Percentiles rank a stretch among this genome's conserved stretches.
Evolutionary conservation across 106 monocot species (phyloP).

Genomic region (Platanthera guangdongensis): DNA sequence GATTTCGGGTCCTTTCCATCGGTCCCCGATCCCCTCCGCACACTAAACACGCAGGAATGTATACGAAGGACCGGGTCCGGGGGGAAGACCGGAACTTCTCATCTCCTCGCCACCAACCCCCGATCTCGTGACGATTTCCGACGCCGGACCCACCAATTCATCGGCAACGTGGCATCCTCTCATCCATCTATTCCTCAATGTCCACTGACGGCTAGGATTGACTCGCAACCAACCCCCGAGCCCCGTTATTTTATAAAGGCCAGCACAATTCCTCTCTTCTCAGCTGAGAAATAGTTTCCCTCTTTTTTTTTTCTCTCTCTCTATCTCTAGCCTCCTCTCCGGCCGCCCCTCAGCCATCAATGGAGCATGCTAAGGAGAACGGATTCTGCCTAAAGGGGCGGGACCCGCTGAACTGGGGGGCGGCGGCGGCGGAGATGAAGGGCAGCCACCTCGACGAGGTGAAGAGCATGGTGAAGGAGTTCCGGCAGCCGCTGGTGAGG

Average conservation of each 20-base stretch:
- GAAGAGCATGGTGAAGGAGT: constrained; percentile 52
- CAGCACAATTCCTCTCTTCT: background rate
- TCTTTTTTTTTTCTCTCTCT: background rate
- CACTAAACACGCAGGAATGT: too few relatives aligned
- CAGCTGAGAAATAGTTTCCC: background rate
- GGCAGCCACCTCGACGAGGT: constrained; percentile 62
- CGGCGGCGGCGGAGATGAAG: constrained; percentile 33
- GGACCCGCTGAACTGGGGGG: constrained; percentile 43
- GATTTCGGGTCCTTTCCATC: too few relatives aligned
- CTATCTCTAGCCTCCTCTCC: background rate
- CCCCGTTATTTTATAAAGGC: background rate
- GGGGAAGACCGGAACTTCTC: too few relatives aligned
- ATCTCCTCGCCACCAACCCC: too few relatives aligned
- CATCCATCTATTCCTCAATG: background rate
- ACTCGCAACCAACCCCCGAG: background rate
- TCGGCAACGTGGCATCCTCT: background rate
- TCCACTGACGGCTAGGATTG: background rate
- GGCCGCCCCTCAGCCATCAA: background rate
- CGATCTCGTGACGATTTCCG: too few relatives aligned
- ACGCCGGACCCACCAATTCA: background rate
- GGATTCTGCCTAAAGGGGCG: background rate
- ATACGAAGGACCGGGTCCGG: too few relatives aligned
- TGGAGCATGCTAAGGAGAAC: constrained; percentile 7
- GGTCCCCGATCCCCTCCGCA: too few relatives aligned
- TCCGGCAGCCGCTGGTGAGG: constrained; percentile 20